Evolutionary conservation across 2,329 filamentous ascomycete genomes (phyloP).

Genomic region (Emericellopsis cladophorae): DNA sequence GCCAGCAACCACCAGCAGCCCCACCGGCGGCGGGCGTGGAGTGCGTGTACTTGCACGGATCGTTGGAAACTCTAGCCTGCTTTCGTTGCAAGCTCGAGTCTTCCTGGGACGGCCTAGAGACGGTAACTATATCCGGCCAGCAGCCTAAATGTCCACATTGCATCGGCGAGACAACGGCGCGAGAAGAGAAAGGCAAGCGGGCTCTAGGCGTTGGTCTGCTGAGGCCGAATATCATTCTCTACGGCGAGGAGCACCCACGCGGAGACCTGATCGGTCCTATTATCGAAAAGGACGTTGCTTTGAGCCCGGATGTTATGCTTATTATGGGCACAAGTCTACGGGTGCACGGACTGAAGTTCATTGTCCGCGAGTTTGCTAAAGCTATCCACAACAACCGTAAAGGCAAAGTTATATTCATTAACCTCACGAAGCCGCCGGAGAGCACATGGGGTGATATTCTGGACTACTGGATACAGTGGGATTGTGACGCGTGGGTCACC

Average conservation of each 20-base stretch:
- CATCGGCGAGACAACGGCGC: conserved; percentile 45
- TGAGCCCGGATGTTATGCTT: conserved; percentile 53
- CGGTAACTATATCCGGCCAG: conserved; percentile 46
- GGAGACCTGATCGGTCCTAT: conserved; percentile 56
- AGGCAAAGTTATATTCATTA: conserved; percentile 61
- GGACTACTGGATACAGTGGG: conserved; percentile 64
- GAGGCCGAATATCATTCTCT: conserved; percentile 61
- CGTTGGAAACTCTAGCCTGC: conserved; percentile 51
- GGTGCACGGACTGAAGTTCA: conserved; percentile 58
- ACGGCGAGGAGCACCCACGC: conserved; percentile 60
- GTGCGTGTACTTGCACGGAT: conserved; percentile 61
- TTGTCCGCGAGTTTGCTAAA: conserved; percentile 60
- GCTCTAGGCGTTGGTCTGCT: conserved; percentile 55
- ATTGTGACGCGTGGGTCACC: conserved; percentile 60
- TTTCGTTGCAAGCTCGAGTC: conserved; percentile 45
- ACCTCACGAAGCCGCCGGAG: conserved; percentile 58
- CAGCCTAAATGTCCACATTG: conserved; percentile 59
- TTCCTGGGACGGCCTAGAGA: conserved; percentile 45
- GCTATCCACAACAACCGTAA: conserved; percentile 50
- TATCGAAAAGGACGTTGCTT: conserved; percentile 51
- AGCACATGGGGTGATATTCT: conserved; percentile 62
- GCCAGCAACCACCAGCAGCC: conserved; percentile 10
- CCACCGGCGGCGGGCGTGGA: conserved; percentile 34
- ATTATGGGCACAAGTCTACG: conserved; percentile 60
- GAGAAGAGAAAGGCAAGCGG: conserved; percentile 53